These are phyloP conservation scores for Ceratocystis eucalypticola DNA, from an alignment of 2,329 filamentous ascomycete genomes.

Conservation along the genomic window DNA sequence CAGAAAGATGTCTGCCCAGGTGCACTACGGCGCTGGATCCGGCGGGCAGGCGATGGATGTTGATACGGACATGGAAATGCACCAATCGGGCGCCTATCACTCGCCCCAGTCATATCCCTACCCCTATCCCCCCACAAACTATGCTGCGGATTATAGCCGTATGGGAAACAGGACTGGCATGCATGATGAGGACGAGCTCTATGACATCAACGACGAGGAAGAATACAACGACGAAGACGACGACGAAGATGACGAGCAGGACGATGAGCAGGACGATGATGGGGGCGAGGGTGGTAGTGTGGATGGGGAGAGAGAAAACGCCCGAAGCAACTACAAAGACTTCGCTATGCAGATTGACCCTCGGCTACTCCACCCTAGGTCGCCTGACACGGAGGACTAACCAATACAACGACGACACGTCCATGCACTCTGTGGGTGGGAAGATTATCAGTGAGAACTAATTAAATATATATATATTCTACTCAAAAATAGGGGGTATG, in stretches of 20 bases:
- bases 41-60: background rate
- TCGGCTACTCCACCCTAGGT: conserved; percentile 9
- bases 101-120: background rate
- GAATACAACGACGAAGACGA: conserved; percentile 24
- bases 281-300: conserved; percentile 20
- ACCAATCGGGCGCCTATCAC: background rate
- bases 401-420: too few relatives aligned
- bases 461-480: conserved; percentile 1
- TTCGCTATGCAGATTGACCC: conserved; percentile 18
- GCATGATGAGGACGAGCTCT: conserved; percentile 3
- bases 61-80: background rate
- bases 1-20: background rate
- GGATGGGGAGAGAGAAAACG: conserved; percentile 20
- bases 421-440: too few relatives aligned
- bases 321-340: conserved; percentile 22
- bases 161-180: background rate
- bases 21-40: background rate
- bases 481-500: background rate
- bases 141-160: background rate
- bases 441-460: background rate
- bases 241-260: conserved; percentile 22
- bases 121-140: background rate
- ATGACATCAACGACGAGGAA: conserved; percentile 22
- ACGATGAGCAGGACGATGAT: conserved; percentile 22
- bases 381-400: conserved; percentile 5